phyloP scores from a whole-genome alignment of 306 rosid genomes.

The Dryas drummondii region DNA sequence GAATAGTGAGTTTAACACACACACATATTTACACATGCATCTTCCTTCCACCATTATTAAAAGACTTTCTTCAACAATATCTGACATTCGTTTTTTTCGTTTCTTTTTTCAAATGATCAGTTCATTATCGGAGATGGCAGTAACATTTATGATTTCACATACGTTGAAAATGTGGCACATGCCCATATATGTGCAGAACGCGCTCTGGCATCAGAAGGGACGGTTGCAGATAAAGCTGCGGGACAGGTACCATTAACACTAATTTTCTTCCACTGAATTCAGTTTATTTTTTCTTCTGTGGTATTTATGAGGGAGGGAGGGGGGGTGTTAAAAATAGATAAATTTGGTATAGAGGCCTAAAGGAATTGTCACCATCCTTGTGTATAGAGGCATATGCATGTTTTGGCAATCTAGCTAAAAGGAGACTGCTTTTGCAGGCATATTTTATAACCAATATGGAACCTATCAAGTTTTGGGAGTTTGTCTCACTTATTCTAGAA shows the following conservation, averaged over 20 bases:
- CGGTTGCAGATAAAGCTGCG: slow-evolving; percentile 71
- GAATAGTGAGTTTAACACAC: neutral
- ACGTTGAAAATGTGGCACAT: slow-evolving; percentile 95
- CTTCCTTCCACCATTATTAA: slow-evolving; percentile 1
- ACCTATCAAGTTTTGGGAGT: slow-evolving; percentile 93
- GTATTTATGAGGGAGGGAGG: neutral
- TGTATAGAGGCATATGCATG: neutral
- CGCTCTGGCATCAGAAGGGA: slow-evolving; percentile 74
- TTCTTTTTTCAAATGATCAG: slow-evolving; percentile 48
- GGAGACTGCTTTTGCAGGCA: slow-evolving; percentile 59
- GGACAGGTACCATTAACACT: slow-evolving; percentile 61
- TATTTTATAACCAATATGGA: slow-evolving; percentile 95
- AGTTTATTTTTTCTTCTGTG: neutral
- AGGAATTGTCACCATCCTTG: neutral
- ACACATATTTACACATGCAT: neutral
- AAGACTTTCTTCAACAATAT: slow-evolving; percentile 11
- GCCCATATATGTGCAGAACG: slow-evolving; percentile 90
- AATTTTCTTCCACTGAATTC: neutral
- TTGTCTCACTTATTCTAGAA: slow-evolving; percentile 68
- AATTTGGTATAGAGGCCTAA: too few species aligned
- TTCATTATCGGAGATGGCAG: slow-evolving; percentile 91
- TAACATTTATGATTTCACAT: slow-evolving; percentile 83
- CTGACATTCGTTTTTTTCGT: slow-evolving; percentile 18
- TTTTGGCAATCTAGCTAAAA: slow-evolving; percentile 22
- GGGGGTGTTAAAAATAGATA: neutral